Base-by-base conservation (phyloP, 2,329 filamentous ascomycete genomes). In the Nothopassalora personata region DNA sequence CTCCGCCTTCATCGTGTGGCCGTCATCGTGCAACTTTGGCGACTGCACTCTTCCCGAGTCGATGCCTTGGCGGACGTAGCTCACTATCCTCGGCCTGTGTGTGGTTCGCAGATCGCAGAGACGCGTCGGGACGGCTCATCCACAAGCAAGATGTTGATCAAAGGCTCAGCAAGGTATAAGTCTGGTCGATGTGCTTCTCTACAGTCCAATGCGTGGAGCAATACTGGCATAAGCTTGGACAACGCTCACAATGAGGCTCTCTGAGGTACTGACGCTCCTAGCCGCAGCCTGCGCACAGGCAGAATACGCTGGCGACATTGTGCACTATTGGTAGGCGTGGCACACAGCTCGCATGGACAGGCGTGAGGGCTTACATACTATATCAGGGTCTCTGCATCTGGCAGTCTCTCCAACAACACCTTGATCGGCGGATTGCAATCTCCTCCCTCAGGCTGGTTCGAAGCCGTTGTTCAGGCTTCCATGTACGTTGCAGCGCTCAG, bases 361-460 rank as follows among this genome's bases (percentile, higher is more conserved):
- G 13, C 9, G 31, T 34, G 11, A 39, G 2, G 10, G 15, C 36
- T 39, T n/a, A 13, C 36, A 5, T 34, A 13, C 15, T 39, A 5
- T n/a, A 13, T 7, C 36, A 39, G 36, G 15, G 36, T 39, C 36
- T 39, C 36, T 39, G 36, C 36, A 5, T 39, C 36, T 39, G 36
- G 36, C 36, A 39, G 15, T n/a, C 60, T 70, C 9, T 55, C 63
- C 2, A 70, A 70, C 55, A 65, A 67, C 31, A 67, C 64, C 8
- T 43, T 68, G 5, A 68, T 70, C 45, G 64, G 65, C 11, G 67
- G 67, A 19, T 63, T 70, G 9, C 66, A 63, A 23, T 70, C 66
- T 15, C 67, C 67, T 4, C 67, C 68, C 5, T 68, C 68, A n/a
- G 67, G 62, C 31, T 70, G 68, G 67, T 63, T 65, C 30, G 62